Evolutionary conservation across 192 early-diverging fungal species (phyloP), one percentile per base, ranked within the genome.

Genomic region (Glomus cerebriforme): DNA sequence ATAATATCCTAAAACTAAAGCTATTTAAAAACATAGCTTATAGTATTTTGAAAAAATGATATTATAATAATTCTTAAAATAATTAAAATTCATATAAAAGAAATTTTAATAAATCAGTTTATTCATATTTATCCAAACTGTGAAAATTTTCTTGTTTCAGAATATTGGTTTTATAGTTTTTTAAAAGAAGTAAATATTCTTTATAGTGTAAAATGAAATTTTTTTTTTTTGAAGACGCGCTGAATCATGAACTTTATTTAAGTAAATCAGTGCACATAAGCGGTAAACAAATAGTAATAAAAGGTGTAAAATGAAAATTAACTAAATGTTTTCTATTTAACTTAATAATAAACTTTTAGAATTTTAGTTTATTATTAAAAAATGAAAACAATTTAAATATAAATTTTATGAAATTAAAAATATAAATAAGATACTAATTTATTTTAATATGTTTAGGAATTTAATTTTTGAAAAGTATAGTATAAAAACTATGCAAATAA

Each of bases 361-460:
- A 62, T 62, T 62, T 62, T 27, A 9, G 10, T 62, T 62, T 62
- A 62, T 62, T 62, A 62, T 62, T 62, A 62, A 62, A 62, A 62
- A 62, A 27, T 27, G 59, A 62, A 62, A 62, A 62, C 10, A 10
- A 10, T 62, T 62, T 62, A 9, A 62, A 10, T 62, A 62, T 62
- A 9, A 62, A 62, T 9, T 62, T 62, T 62, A 22, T 62, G 4
- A 62, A 62, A 62, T 62, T 24, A 27, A 9, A 62, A 62, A 62
- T 27, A 6, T 62, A 27, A 9, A 62, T 62, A 9, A 62, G 26
- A 62, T 27, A 4, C 59, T 9, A 24, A 62, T 62, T 62, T 62
- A 24, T 62, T 62, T 62, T 62, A 5, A 62, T 62, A 62, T 62
- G 59, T 2, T 62, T 62, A 9, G 59, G 26, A 62, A 27, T 62